Base-by-base conservation (phyloP, 2,329 filamentous ascomycete genomes). In the Paracoccidioides brasiliensis region DNA sequence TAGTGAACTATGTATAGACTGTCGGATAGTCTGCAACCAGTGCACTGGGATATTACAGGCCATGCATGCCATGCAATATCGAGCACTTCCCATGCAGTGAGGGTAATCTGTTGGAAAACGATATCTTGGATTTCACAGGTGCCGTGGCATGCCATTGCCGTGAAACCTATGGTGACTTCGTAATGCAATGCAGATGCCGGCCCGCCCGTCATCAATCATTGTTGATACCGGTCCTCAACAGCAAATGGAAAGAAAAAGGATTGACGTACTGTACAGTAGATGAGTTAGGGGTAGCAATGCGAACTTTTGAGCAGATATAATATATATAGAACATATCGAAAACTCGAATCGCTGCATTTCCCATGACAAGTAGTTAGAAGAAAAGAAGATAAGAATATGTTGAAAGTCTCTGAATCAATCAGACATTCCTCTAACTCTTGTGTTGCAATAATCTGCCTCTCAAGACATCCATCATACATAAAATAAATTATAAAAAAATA, bases 181-280 rank as follows among this genome's bases (percentile, higher is more conserved):
- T 65, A 67, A 10, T 62, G 62, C 42, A 67, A 54, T 1, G 64
- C 64, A 48, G 63, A 64, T 12, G 63, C 63, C 41, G 66, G 60
- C 42, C 64, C 64, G 10, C 64, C 64, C 28, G 64, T 59, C 50
- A 65, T 61, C 43, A 67, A 61, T 64, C 64, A 67, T 60, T 59
- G 61, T n/a, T 60, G 60, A n/a, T 58, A 57, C 8, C 60, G 59
- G 30, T 62, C 63, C 48, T 66, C 58, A 52, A 67, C 64, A 15
- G 63, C 63, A 46, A 65, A 61, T 22, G 64, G 51, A 5, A 67
- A n/a, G 61, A 6, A 22, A 22, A 22, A 22, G 22, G 22, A 22
- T 22, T 22, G 63, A 62, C 28, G 61, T 57, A 55, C 66, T 66
- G 59, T 64, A 67, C 7, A 67, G 55, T 12, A 65, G 46, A 22